Percentiles rank a stretch among this genome's conserved stretches.
These are phyloP conservation scores for Sporisorium scitamineum DNA, from an alignment of 1,284 basidiomycete genomes.

Conservation along the genomic window DNA sequence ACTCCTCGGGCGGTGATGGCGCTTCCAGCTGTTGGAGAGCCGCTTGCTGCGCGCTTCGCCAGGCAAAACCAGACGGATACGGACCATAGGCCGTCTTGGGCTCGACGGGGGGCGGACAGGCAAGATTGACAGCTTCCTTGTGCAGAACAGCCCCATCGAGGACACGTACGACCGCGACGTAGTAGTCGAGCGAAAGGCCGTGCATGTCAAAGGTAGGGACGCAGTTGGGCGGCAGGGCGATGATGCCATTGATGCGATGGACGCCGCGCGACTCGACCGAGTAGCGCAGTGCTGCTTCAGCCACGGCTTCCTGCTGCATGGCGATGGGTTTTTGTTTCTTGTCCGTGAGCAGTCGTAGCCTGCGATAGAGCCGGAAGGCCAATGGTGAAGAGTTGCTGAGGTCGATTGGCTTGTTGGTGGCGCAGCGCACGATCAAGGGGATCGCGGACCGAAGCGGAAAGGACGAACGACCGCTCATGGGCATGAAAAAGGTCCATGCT, in stretches of 20 bases:
- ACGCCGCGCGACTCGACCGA: slow-evolving; percentile 19
- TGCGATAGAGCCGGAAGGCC: slow-evolving; percentile 27
- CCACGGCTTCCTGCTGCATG: slow-evolving; percentile 34
- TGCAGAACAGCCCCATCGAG: slow-evolving; percentile 25
- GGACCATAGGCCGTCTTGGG: slow-evolving; percentile 28
- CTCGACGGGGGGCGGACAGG: slow-evolving; percentile 35
- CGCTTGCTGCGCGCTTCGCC: slow-evolving; percentile 12
- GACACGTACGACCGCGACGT: slow-evolving; percentile 46
- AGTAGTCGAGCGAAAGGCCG: slow-evolving; percentile 57
- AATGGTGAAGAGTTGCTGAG: slow-evolving; percentile 22
- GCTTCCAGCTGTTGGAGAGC: background rate
- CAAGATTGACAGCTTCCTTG: slow-evolving; percentile 22
- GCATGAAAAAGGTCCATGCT: slow-evolving; percentile 49
- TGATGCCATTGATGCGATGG: slow-evolving; percentile 37
- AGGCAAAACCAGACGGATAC: slow-evolving; percentile 21
- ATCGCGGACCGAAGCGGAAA: slow-evolving; percentile 52
- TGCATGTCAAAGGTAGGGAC: slow-evolving; percentile 51
- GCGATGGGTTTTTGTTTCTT: slow-evolving; percentile 28
- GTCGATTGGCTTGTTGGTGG: slow-evolving; percentile 30
- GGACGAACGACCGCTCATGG: slow-evolving; percentile 30
- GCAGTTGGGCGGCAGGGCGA: slow-evolving; percentile 48
- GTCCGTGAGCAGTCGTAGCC: slow-evolving; percentile 22
- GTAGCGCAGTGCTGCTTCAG: slow-evolving; percentile 24
- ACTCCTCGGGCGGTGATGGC: slow-evolving; percentile 10
- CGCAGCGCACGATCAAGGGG: slow-evolving; percentile 52